A percentile compares a stretch with the other conserved stretches of the same genome.
phyloP scores from a whole-genome alignment of 768 basidiomycete species.

The Amanita fuliginea region DNA sequence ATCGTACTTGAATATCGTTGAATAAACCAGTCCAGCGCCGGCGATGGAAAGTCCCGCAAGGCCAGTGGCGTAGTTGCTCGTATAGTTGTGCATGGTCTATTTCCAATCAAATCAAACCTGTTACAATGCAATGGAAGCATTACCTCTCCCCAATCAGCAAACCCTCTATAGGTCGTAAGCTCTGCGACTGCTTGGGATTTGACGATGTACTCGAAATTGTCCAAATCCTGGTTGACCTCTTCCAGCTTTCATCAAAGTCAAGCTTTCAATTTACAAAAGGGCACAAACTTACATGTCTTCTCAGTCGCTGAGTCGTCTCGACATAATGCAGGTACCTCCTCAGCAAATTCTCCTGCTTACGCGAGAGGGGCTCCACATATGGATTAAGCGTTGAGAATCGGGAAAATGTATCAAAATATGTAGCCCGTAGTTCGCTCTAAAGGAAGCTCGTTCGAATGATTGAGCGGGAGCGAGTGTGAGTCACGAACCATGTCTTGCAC shows the following conservation, averaged over 20 bases:
- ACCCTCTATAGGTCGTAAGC: no score
- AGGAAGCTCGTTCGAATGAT: no score
- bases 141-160: no score
- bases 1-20: conserved; percentile 13
- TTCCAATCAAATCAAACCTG: background rate
- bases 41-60: conserved; percentile 12
- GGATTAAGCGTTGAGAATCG: background rate
- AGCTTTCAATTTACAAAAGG: background rate
- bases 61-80: conserved; percentile 1
- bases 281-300: background rate
- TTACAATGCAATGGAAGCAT: background rate
- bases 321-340: background rate
- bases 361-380: background rate
- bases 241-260: background rate
- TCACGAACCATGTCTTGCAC: background rate
- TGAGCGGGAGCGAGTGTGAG: background rate
- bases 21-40: conserved; percentile 16
- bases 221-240: background rate
- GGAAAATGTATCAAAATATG: background rate
- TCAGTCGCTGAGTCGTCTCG: background rate
- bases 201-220: no score
- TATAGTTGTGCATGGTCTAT: background rate
- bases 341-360: background rate
- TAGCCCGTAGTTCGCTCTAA: background rate
- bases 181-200: no score